Evolutionary conservation across 768 basidiomycete genomes (phyloP), one percentile per base, ranked within the genome.

Genomic region (Ramaria sp.): DNA sequence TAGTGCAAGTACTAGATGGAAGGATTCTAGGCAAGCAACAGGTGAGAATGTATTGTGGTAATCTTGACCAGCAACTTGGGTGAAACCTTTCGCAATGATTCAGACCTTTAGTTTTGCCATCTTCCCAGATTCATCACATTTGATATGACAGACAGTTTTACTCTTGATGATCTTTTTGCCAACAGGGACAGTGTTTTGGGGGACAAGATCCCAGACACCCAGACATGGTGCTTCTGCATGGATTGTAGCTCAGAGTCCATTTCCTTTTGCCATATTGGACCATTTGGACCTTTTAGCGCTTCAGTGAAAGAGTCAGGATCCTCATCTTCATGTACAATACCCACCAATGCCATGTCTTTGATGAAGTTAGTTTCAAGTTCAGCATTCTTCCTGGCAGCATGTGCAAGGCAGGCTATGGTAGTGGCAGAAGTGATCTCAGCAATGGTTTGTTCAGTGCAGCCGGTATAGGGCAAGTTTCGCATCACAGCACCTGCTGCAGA

Each of bases 91-190:
- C n/a, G n/a, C n/a, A n/a, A n/a, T n/a, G n/a, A n/a, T n/a, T n/a
- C n/a, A n/a, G n/a, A n/a, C n/a, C n/a, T n/a, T n/a, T n/a, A n/a
- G n/a, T n/a, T n/a, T n/a, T n/a, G n/a, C n/a, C n/a, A n/a, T n/a
- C n/a, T n/a, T n/a, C n/a, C n/a, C n/a, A n/a, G n/a, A n/a, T n/a
- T n/a, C n/a, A n/a, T n/a, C n/a, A n/a, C n/a, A n/a, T n/a, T n/a
- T n/a, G n/a, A n/a, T n/a, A n/a, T n/a, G n/a, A n/a, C n/a, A n/a
- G n/a, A 17, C 65, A 56, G 67, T 65, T 33, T 54, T 58, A n/a
- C 63, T 60, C 5, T 57, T 58, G 49, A 71, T 65, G 7, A 65
- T 51, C 6, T 59, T 52, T 19, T 59, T 58, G 34, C 58, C 64
- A 11, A 53, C 27, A 1, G 68, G n/a, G n/a, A n/a, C n/a, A n/a